Base-by-base conservation (phyloP, 2,329 filamentous ascomycete genomes). In the Pseudofabraea citricarpa region DNA sequence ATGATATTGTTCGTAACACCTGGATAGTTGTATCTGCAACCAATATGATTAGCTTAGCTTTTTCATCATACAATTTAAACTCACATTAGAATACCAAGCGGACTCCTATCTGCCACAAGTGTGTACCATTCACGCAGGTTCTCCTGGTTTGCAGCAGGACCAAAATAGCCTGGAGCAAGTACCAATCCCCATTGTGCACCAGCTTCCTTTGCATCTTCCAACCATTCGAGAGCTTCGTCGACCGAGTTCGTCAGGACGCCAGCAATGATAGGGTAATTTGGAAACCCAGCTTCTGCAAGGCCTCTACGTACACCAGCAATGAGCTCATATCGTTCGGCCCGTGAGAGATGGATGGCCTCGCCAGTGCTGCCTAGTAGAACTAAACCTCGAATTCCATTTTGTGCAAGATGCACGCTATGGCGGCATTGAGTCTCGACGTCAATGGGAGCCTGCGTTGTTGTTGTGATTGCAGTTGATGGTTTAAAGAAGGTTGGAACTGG, bases 131-230 rank as follows among this genome's bases (percentile, higher is more conserved):
- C 71, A 47, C 67, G 64, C 6, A 84, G 65, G 13, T 75, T 75
- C 36, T 75, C 69, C 61, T 83, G 77, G 39, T 64, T 73, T 9
- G 70, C 74, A 8, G 71, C 71, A 0, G 66, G 60, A 3, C 76
- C 79, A 61, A 83, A 84, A 58, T 83, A 84, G 0, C 78, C 78
- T 1, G 79, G 80, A 32, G 75, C 75, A 32, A 84, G 68, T 8
- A 81, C 77, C 44, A 84, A 64, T 13, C 77, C 79, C 69, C 74
- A 82, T 52, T 79, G 73, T n/a, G 76, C 77, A n/a, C 78, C 77
- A 1, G 78, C 75, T 32, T 71, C 64, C 46, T 72, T 70, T 44
- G 74, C 73, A 47, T 65, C 61, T 5, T 57, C 38, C 23, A 69
- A 46, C 58, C 75, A 75, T 48, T 73, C 64, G 6, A 82, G 56